Base-by-base conservation (phyloP, 1,284 basidiomycete species). In the Agaricales sp. region DNA sequence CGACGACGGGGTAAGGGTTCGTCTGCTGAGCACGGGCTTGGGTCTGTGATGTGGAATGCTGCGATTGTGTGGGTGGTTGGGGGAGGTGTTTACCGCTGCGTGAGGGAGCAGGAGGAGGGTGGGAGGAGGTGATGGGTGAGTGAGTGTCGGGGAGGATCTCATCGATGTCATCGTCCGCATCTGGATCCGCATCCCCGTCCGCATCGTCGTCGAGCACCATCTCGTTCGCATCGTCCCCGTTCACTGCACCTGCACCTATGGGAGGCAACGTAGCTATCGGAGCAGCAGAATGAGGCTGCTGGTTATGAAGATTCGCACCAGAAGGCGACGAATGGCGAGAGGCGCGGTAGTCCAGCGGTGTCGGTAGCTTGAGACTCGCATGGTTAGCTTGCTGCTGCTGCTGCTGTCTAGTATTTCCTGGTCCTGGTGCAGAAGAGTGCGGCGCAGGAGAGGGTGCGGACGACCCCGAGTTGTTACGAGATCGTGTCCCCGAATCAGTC, bases 181-280 rank as follows among this genome's bases (percentile, higher is more conserved):
- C 48, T 23, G 46, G 21, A 4, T 52, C 53, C 1, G 39, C 50
- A 38, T 53, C 52, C 2, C 11, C 26, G 2, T 48, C 49, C 16
- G 18, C 16, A n/a, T 44, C 48, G 13, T 21, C 43, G 21, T 52
- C 49, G 13, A 51, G 22, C 50, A 52, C 53, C 19, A 51, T 52
- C 41, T 46, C 51, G 24, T 57, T 54, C 14, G 50, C 43, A n/a
- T 51, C 51, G 37, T 43, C 56, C 24, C 54, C 57, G 24, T 48
- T 52, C 23, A 53, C 57, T 18, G 49, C 52, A 23, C 54, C 55
- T 23, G 41, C 43, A 20, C 49, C n/a, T n/a, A n/a, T n/a, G n/a
- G n/a, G n/a, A n/a, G n/a, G n/a, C n/a, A n/a, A n/a, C n/a, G n/a
- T n/a, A n/a, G n/a, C n/a, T n/a, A n/a, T n/a, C n/a, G n/a, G n/a